Evolutionary conservation across 768 basidiomycete genomes (phyloP).

Genomic region (Hemileccinum impolitum): DNA sequence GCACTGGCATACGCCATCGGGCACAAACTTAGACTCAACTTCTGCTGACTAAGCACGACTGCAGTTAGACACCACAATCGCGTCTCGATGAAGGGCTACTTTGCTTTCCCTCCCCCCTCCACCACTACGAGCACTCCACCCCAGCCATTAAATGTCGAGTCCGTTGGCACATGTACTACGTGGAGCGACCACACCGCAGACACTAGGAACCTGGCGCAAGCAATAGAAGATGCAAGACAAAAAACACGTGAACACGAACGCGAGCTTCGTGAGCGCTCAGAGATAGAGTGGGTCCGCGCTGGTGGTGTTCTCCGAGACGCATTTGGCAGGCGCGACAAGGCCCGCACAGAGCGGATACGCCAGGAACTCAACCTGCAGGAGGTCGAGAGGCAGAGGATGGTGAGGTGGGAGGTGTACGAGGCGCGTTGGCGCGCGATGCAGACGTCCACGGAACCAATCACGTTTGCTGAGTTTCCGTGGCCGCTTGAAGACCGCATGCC

Average conservation of each 20-base stretch:
- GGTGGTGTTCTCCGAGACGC: constrained; percentile 54
- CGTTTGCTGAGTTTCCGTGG: constrained; percentile 63
- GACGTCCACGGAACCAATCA: constrained; percentile 26
- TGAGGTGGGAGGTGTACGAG: constrained; percentile 55
- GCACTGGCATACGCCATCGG: too few relatives aligned
- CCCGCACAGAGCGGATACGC: constrained; percentile 46
- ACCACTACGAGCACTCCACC: not conserved
- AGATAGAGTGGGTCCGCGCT: constrained; percentile 58
- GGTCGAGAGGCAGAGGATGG: constrained; percentile 35
- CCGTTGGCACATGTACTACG: not conserved
- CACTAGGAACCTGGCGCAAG: not conserved
- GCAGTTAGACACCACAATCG: too few relatives aligned
- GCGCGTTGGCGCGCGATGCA: constrained; percentile 44
- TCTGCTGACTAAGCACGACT: too few relatives aligned
- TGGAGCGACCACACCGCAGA: not conserved
- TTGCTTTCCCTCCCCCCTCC: constrained; percentile 21
- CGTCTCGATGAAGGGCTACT: constrained; percentile 22
- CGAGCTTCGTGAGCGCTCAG: constrained; percentile 44
- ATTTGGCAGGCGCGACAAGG: constrained; percentile 46
- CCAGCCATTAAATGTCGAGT: not conserved
- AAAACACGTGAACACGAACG: constrained; percentile 33
- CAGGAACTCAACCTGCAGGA: constrained; percentile 46
- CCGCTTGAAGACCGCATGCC: constrained; percentile 36
- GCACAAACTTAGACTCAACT: too few relatives aligned
- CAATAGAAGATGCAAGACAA: constrained; percentile 14